Evolutionary conservation across 768 basidiomycete genomes (phyloP), one percentile per base, ranked within the genome.

Genomic region (Tricholoma flavovirens): DNA sequence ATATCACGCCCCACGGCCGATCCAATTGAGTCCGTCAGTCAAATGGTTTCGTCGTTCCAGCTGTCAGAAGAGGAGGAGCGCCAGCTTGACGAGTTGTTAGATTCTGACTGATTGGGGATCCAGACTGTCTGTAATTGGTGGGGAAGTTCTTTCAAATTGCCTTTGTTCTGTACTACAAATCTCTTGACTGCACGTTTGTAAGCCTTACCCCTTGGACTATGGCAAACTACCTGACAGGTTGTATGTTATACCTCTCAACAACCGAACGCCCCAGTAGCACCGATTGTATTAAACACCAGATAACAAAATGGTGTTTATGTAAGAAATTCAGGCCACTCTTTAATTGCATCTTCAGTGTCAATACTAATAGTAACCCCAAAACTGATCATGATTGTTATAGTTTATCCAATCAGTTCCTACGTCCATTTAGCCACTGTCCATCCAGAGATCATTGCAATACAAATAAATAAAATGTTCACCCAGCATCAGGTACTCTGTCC

Each of bases 41-140:
- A 61, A 29, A 57, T 65, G 38, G 59, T 67, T 51, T 14, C 70
- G 12, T 17, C 66, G 66, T 66, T 79, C 69, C 29, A 75, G 53
- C 66, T 95, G 69, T 88, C 93, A 9, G 91, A 88, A 64, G 95
- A 96, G 52, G 95, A 97, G 70, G 93, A 94, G 64, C 78, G 83
- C 19, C 93, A 97, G 68, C 75, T 98, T 19, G 93, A 85, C 35
- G 93, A 93, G 65, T 69, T 97, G 8, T 65, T 79, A 69, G 75
- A 71, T 45, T 62, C 60, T 1, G 73, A 75, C 48, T 70, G 61
- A 56, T 24, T 4, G 12, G 12, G 14, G 43, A 45, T 11, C 24
- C 24, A n/a, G 24, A 26, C 24, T 26, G 22, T 12, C 11, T 45
- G 11, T 45, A 40, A n/a, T 17, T 9, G 6, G n/a, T 17, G 10